Conservation (phyloP, 2,329 filamentous ascomycete species). For the Talaromyces rugulosus region DNA sequence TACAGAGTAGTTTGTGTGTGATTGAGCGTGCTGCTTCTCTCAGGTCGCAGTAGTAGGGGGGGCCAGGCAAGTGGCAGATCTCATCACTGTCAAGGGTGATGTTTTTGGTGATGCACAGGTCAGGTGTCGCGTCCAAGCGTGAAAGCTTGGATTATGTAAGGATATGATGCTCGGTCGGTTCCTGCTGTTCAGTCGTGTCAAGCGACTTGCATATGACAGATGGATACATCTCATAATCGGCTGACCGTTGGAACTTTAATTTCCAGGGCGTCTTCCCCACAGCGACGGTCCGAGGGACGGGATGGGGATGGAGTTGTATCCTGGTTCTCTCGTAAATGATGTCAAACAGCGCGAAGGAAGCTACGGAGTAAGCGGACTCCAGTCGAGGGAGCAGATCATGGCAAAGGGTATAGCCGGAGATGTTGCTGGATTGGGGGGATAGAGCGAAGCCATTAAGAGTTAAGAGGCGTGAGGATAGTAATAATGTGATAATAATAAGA, state of each 20-base stretch:
- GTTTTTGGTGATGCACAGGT: not conserved
- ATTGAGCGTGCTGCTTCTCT: not conserved
- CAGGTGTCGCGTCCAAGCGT: not conserved
- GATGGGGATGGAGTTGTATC: no score
- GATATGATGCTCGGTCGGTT: not conserved
- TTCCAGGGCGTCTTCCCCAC: not conserved
- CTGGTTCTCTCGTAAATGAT: not conserved
- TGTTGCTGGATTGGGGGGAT: not conserved
- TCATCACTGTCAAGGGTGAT: not conserved
- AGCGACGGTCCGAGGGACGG: not conserved
- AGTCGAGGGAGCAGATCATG: not conserved
- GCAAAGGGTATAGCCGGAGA: not conserved
- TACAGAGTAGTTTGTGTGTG: not conserved
- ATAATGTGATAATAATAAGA: not conserved
- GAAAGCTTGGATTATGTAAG: not conserved
- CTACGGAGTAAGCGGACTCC: no score
- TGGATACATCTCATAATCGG: not conserved
- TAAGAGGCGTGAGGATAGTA: no score
- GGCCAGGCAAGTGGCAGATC: not conserved
- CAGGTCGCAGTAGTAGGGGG: no score
- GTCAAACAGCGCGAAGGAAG: not conserved
- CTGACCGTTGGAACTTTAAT: constrained; percentile 1
- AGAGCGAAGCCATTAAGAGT: not conserved
- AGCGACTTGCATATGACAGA: constrained; percentile 1
- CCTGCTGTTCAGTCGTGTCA: not conserved